Base-by-base conservation (phyloP, 2,329 filamentous ascomycete species). In the Colletotrichum agaves region DNA sequence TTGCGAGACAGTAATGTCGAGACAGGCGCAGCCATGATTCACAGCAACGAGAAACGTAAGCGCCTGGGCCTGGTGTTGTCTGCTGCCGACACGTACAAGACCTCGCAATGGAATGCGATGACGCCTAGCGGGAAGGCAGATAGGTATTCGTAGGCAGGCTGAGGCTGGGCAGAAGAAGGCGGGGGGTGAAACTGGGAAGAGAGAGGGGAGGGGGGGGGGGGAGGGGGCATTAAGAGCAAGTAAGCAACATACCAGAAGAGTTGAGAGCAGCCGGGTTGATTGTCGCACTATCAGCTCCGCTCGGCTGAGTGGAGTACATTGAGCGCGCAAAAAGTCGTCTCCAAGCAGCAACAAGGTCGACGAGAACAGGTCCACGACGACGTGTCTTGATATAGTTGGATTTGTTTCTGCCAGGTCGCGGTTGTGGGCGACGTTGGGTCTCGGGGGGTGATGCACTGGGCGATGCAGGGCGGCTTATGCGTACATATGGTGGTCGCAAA, bases 201-300 rank as follows among this genome's bases (percentile, higher is more conserved):
- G 65, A 37, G 56, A 61, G 52, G 56, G 44, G 31, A 8, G n/a
- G n/a, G n/a, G n/a, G n/a, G n/a, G n/a, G n/a, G n/a, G n/a, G n/a
- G n/a, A n/a, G n/a, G n/a, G n/a, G n/a, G n/a, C n/a, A n/a, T 66
- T 47, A 71, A 70, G 63, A 73, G 71, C 71, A 73, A 73, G 73
- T 56, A 70, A 72, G 72, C 53, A 58, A 85, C 83, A 80, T 90
- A 95, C 92, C 89, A 84, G 90, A 84, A 78, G 90, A 90, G 83
- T 91, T 93, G 83, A 97, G 87, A 72, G 91, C 92, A 76, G 93
- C 93, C 79, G 93, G 93, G 85, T 97, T 93, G 85, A 97, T 96
- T 78, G 93, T 97, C 78, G 91, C 92, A 84, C 91, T 91, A 79
- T 93, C 91, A 87, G 92, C 91, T 81, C 89, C 88, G 85, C 90